Evolutionary conservation across 164 flowering plant genomes (phyloP), one percentile per base, ranked within the genome.

Genomic region (Tinospora cordifolia): DNA sequence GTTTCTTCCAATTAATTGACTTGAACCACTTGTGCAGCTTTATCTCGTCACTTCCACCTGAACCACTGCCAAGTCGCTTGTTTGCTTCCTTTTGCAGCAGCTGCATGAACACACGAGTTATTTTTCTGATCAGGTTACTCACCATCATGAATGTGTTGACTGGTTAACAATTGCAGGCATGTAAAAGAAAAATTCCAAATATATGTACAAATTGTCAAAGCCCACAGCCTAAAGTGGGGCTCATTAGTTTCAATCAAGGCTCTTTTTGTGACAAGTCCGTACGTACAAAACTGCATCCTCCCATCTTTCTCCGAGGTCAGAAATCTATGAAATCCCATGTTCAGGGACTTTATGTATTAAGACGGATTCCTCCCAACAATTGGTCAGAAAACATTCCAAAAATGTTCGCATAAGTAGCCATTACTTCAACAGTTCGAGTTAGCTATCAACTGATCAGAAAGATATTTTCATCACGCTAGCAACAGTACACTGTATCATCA

Each of bases 11-110:
- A 78, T 91, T 91, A 72, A 93, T 85, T 24, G 84, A 59, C 75
- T 88, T 93, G 77, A 91, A 87, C 96, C 98, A 93, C 71, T 86
- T 93, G 83, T 93, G 92, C 26, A 71, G 72, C 83, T 88, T 90
- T 66, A 92, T 87, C 77, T 92, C 92, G 60, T 88, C 86, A 19
- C 88, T 75, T 60, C 92, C 98, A 19, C 49, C 78, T 17, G 80
- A 72, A 63, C 98, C 93, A 71, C 85, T 87, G 10, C 97, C 98
- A 0, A 93, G 82, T 36, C 98, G 88, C 79, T 79, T 88, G 82
- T 79, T 76, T 21, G 87, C 82, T 6, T 90, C 96, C 77, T 93
- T 93, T 71, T 89, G 88, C 70, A 93, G 83, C 68, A 93, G 83
- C 95, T 88, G 77, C 21, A 74, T 68, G 12, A 62, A 17, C 41